Evolutionary conservation across 306 rosid genomes (phyloP), one percentile per base, ranked within the genome.

Genomic region (Oemleria cerasiformis): DNA sequence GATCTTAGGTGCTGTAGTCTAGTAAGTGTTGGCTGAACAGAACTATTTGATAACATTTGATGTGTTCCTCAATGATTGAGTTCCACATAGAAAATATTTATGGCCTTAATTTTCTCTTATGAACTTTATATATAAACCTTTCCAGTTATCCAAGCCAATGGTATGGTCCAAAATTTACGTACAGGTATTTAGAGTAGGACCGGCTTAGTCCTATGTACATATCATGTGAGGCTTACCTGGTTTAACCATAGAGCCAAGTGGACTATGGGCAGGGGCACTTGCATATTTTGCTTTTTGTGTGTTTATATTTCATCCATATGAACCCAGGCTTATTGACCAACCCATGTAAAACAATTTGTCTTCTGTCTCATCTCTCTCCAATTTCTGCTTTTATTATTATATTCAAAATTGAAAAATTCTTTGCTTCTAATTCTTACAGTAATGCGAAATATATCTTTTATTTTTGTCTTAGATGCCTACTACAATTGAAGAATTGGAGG

Each of bases 401-500:
- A 39, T 63, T 10, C 42, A 59, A 59, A 59, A 30, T 34, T 25
- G 30, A 59, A 25, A n/a, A 30, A 36, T 7, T 41, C 16, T n/a
- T 39, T 63, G n/a, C 5, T 5, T 7, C 17, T 11, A 25, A 30
- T 30, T 19, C 1, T 13, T 13, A 25, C n/a, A 58, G 38, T 13
- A 23, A 34, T 58, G 63, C 14, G 19, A 16, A 25, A 21, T 47
- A 6, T 34, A 47, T 73, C 11, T 53, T 44, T 50, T 45, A 34
- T 58, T 11, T 67, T 66, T 69, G 64, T 45, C 50, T 81, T 76
- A 94, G 98, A 94, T 94, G 97, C 96, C 98, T 48, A 84, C 92
- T 67, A 94, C 98, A 58, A 86, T 94, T 50, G 98, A 91, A 80
- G 98, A 94, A 63, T 73, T 94, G 83, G 86, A 89, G 54, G 91